Conservation (phyloP, 1,139 yeast species). For the Candida dubliniensis region DNA sequence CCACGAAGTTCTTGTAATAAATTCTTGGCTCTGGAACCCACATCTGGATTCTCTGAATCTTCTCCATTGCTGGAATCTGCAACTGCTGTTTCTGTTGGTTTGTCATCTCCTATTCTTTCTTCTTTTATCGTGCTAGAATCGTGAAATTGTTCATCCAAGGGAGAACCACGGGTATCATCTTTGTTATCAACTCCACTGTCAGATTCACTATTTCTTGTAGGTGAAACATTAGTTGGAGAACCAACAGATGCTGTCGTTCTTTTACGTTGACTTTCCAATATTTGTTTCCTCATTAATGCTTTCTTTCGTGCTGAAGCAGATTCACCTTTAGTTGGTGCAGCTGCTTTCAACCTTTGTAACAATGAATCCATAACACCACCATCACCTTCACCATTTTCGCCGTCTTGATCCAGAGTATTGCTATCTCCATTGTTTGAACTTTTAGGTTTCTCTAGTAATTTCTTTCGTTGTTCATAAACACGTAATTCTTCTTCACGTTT, state of each 20-base stretch:
- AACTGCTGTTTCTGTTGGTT: slow-evolving; percentile 6
- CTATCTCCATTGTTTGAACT: slow-evolving; percentile 14
- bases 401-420: slow-evolving; percentile 6
- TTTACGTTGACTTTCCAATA: slow-evolving; percentile 41
- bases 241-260: slow-evolving; percentile 1
- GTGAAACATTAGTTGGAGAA: slow-evolving; percentile 7
- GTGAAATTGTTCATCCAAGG: slow-evolving; percentile 10
- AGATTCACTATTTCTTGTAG: slow-evolving; percentile 10
- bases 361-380: slow-evolving; percentile 73
- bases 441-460: slow-evolving; percentile 51
- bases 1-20: slow-evolving; percentile 59
- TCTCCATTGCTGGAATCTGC: slow-evolving; percentile 8
- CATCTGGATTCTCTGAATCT: slow-evolving; percentile 32
- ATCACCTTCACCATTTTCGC: slow-evolving; percentile 18
- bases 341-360: slow-evolving; percentile 69
- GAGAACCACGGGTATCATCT: slow-evolving; percentile 13
- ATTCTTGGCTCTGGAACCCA: slow-evolving; percentile 60
- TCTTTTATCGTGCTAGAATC: slow-evolving; percentile 3
- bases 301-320: slow-evolving; percentile 79
- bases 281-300: slow-evolving; percentile 70
- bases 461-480: slow-evolving; percentile 72
- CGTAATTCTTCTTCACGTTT: slow-evolving; percentile 78
- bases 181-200: slow-evolving; percentile 1
- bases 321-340: slow-evolving; percentile 71
- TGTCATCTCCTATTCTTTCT: slow-evolving; percentile 8